These are phyloP conservation scores for Ceratobasidium sp. DNA, from an alignment of 1,284 basidiomycete species.

Conservation along the genomic window DNA sequence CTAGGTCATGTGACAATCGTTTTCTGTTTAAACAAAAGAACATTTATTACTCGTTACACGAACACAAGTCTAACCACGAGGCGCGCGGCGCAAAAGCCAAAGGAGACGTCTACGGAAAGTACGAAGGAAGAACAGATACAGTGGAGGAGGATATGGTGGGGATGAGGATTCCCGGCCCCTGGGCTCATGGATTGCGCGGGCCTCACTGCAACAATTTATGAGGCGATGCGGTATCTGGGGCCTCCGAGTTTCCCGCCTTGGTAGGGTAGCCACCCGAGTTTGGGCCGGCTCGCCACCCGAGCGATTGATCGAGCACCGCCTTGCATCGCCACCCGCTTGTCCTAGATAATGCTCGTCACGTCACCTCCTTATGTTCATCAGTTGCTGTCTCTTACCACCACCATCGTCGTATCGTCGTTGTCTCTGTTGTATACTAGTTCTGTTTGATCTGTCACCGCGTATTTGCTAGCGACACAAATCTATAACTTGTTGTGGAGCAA, in stretches of 20 bases:
- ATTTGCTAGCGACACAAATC: not conserved
- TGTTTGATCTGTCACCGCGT: not conserved
- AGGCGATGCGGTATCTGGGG: too few species aligned
- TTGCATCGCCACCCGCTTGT: not conserved
- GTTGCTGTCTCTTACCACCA: not conserved
- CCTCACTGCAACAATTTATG: too few species aligned
- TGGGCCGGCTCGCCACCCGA: not conserved
- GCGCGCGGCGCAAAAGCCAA: too few species aligned
- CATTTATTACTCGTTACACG: too few species aligned
- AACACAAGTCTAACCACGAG: too few species aligned
- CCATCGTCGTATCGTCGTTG: not conserved
- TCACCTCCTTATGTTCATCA: not conserved
- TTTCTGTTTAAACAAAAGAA: too few species aligned
- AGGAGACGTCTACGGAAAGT: too few species aligned
- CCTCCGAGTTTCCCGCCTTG: not conserved
- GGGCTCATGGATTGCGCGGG: too few species aligned
- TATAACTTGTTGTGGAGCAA: not conserved
- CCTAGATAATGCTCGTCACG: not conserved
- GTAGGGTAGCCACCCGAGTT: not conserved
- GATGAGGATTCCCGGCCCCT: not conserved
- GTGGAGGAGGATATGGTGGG: too few species aligned
- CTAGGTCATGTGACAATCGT: too few species aligned
- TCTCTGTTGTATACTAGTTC: slow-evolving; percentile 5
- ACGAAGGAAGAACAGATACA: too few species aligned
- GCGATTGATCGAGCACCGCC: not conserved